Conservation (phyloP, 495 filamentous ascomycete species). For the Baudoinia panamericana region DNA sequence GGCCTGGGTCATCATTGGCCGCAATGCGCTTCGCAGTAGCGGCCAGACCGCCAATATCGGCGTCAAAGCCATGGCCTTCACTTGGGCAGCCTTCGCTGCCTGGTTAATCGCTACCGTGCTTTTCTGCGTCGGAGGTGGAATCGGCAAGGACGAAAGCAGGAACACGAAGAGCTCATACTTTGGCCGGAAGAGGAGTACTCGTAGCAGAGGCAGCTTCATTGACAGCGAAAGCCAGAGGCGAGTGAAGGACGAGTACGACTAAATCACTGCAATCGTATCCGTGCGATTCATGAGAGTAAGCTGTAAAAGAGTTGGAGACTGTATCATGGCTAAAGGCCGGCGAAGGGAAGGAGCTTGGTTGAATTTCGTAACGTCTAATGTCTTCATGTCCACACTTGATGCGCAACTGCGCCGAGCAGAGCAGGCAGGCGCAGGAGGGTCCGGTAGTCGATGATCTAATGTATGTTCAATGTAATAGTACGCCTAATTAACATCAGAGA, state of each 20-base stretch:
- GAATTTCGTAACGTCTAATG: no score
- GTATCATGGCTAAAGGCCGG: no score
- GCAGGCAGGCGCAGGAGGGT: no score
- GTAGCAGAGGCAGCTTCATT: slow-evolving; percentile 35
- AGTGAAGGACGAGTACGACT: slow-evolving; percentile 55
- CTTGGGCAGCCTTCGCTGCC: slow-evolving; percentile 63
- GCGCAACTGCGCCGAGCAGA: no score
- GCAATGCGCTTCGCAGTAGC: slow-evolving; percentile 50
- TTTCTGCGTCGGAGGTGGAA: slow-evolving; percentile 46
- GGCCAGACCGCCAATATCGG: slow-evolving; percentile 51
- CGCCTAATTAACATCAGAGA: no score
- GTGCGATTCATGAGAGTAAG: no score
- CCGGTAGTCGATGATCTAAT: no score
- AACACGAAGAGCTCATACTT: slow-evolving; percentile 22
- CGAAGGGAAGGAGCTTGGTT: no score
- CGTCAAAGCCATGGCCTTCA: slow-evolving; percentile 66
- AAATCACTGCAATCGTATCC: slow-evolving; percentile 20
- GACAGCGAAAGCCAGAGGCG: slow-evolving; percentile 41
- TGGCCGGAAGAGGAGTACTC: slow-evolving; percentile 30
- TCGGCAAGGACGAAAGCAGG: slow-evolving; percentile 20
- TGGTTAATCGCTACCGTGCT: slow-evolving; percentile 57
- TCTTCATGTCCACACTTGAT: no score
- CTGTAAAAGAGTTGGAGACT: no score
- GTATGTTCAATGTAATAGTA: no score
- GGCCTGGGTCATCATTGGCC: slow-evolving; percentile 63